Conservation (phyloP, 2,329 filamentous ascomycete genomes). For the Colletotrichum navitas region DNA sequence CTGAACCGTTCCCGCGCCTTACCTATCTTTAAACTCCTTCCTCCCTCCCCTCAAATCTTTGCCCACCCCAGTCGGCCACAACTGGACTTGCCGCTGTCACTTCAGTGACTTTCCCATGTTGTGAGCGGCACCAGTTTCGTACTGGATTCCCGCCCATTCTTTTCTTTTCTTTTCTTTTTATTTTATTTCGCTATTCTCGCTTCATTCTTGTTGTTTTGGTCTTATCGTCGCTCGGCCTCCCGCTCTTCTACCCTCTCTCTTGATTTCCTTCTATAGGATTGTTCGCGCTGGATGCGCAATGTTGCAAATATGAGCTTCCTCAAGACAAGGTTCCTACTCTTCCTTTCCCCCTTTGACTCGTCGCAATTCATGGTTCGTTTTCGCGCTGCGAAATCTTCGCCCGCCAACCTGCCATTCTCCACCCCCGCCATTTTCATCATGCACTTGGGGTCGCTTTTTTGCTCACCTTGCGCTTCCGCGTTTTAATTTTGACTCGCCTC, state of each 20-base stretch:
- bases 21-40: slow-evolving; percentile 12
- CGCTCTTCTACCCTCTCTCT: slow-evolving; percentile 32
- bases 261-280: slow-evolving; percentile 18
- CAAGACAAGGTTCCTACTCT: slow-evolving; percentile 55
- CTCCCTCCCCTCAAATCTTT: slow-evolving; percentile 1
- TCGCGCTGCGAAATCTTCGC: slow-evolving; percentile 37
- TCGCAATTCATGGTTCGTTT: slow-evolving; percentile 27
- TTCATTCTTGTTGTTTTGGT: slow-evolving; percentile 26
- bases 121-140: slow-evolving; percentile 37
- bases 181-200: slow-evolving; percentile 25
- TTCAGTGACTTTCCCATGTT: slow-evolving; percentile 39
- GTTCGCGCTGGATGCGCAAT: slow-evolving; percentile 49
- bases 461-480: slow-evolving; percentile 12
- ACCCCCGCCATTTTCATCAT: slow-evolving; percentile 36
- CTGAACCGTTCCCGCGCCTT: slow-evolving; percentile 25
- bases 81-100: slow-evolving; percentile 34
- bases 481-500: background rate
- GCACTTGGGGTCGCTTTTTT: slow-evolving; percentile 20
- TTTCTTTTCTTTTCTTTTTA: slow-evolving; percentile 28
- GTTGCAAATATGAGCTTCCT: slow-evolving; percentile 59
- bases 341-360: slow-evolving; percentile 8
- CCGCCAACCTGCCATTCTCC: slow-evolving; percentile 36
- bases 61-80: slow-evolving; percentile 19
- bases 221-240: slow-evolving; percentile 35
- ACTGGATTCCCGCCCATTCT: slow-evolving; percentile 38